A percentile compares a stretch with the other conserved stretches of the same genome.
These are phyloP conservation scores for Cadophora sp. DNA, from an alignment of 2,329 filamentous ascomycete genomes.

Conservation along the genomic window DNA sequence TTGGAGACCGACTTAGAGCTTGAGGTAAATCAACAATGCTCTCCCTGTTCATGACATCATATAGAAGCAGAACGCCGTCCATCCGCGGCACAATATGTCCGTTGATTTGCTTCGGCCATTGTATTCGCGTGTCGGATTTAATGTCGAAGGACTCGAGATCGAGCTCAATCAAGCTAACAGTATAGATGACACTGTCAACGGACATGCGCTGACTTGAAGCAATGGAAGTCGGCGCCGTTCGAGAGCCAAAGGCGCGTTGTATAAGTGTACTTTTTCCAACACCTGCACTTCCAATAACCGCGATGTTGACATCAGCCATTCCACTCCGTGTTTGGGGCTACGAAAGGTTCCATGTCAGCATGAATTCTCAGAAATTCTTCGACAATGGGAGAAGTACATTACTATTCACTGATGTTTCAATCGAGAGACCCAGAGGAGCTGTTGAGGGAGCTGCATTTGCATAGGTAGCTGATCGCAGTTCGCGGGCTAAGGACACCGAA, in stretches of 20 bases:
- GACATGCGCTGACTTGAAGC: conserved; percentile 63
- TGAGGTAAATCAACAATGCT: conserved; percentile 78
- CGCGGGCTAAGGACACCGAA: conserved; percentile 43
- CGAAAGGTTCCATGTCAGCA: conserved; percentile 1
- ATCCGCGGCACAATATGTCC: conserved; percentile 76
- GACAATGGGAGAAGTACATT: conserved; percentile 28
- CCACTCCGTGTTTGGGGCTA: conserved; percentile 42
- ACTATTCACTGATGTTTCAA: conserved; percentile 34
- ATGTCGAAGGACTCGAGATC: conserved; percentile 71
- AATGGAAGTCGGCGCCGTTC: conserved; percentile 58
- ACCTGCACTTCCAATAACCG: conserved; percentile 69
- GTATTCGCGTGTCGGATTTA: conserved; percentile 62
- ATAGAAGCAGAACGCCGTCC: conserved; percentile 84
- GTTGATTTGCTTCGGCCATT: conserved; percentile 72
- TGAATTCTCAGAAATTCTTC: conserved; percentile 3
- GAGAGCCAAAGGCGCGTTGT: conserved; percentile 64
- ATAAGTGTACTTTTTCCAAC: conserved; percentile 74
- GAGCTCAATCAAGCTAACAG: conserved; percentile 69
- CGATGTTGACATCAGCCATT: conserved; percentile 65
- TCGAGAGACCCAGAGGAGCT: conserved; percentile 27
- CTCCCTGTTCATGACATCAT: conserved; percentile 82
- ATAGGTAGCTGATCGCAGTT: conserved; percentile 41
- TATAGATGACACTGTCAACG: conserved; percentile 63
- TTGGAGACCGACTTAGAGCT: conserved; percentile 72
- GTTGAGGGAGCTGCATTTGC: conserved; percentile 26